Evolutionary conservation across 441 rosid genomes (phyloP).

Genomic region (Populus hybrid): DNA sequence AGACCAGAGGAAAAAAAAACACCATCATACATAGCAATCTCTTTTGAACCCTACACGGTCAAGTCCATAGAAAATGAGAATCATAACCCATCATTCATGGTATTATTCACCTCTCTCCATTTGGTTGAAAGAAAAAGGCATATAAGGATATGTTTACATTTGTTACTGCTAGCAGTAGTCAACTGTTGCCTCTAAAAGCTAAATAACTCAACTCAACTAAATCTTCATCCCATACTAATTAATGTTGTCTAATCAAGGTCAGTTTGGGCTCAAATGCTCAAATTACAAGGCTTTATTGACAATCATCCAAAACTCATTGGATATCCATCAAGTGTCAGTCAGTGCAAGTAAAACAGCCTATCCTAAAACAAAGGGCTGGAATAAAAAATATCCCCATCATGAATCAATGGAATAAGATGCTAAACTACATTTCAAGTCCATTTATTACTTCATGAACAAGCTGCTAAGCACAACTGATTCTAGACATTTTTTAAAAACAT

Average conservation of each 20-base stretch:
- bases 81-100: neutral
- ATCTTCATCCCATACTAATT: neutral
- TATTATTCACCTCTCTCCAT: neutral
- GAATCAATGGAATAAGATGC: neutral
- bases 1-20: neutral
- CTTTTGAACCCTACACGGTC: neutral
- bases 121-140: neutral
- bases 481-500: constrained; percentile 2
- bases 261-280: constrained; percentile 7
- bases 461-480: constrained; percentile 1
- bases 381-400: neutral
- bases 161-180: neutral
- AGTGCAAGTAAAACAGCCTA: neutral
- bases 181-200: neutral
- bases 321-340: neutral
- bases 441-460: neutral
- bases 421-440: neutral
- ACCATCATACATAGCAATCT: neutral
- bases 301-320: neutral
- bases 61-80: neutral
- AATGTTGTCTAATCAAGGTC: neutral
- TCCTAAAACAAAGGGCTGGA: neutral
- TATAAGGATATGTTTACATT: neutral
- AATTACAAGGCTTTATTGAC: constrained; percentile 1
- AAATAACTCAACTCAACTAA: neutral